Base-by-base conservation (phyloP, 139 green algal genomes). In the Chlorella vulgaris region DNA sequence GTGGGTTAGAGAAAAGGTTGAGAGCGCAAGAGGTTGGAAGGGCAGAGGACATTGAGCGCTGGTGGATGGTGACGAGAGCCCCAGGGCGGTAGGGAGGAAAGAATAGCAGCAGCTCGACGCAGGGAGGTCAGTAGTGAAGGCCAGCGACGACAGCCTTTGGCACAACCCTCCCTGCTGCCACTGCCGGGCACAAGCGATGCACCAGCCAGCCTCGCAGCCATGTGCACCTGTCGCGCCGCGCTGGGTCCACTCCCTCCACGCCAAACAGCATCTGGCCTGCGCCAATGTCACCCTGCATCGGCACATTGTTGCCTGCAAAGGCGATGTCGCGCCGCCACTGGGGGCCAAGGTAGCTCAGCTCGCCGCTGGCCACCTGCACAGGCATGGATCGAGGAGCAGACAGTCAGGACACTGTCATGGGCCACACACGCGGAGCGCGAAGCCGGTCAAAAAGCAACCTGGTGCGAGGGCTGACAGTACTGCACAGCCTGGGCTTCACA, bases 241-340 rank as follows among this genome's bases (percentile, higher is more conserved):
- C 82, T 0, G 91, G 90, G 74, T 98, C 93, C 19, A 95, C 91
- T 15, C 92, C 92, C 67, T 95, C 91, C 29, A 98, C 88, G 26
- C 90, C 89, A 67, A 90, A 95, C 31, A 98, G 93, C 91, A 98
- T 96, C 61, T 92, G 87, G 40, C 92, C 89, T 0, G 92, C 95
- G 15, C 83, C 83, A 71, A 98, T 95, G 84, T 98, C 93, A 38
- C 87, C 96, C 88, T 95, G 92, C 53, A 97, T 78, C 0, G 93
- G 81, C 31, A 97, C 87, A 26, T 94, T 88, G 67, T 94, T 94
- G 26, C 96, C 96, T 7, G 94, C 95, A 83, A 95, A 98, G 0
- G 96, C 93, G 5, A 99, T 93, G 79, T 98, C 95, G 43, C 95
- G 88, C 36, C 95, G 88, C 96, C 96, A 99, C 29, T 94, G 92